Evolutionary conservation across 331 rosid species (phyloP).

Genomic region (Malus hybrid): DNA sequence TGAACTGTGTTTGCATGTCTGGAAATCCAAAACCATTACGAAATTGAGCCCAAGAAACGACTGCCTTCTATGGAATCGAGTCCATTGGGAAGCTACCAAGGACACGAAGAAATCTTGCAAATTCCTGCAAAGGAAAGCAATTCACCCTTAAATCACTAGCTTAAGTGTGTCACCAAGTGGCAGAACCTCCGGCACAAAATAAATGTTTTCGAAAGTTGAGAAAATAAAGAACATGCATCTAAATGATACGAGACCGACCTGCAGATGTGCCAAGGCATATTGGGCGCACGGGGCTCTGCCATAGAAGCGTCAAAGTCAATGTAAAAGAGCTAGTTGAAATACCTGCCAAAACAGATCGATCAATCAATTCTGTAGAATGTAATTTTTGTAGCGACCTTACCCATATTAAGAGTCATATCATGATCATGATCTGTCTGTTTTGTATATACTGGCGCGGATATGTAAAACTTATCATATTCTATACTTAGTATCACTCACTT

Average conservation of each 20-base stretch:
- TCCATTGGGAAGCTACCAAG: slow-evolving; percentile 71
- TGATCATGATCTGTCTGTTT: background rate
- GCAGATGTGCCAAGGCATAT: slow-evolving; percentile 67
- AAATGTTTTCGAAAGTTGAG: background rate
- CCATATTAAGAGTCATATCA: background rate
- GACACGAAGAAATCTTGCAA: slow-evolving; percentile 67
- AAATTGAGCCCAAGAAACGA: slow-evolving; percentile 1
- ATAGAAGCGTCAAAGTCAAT: slow-evolving; percentile 89
- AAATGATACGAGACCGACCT: slow-evolving; percentile 41
- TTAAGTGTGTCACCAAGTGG: background rate
- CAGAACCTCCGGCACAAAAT: background rate
- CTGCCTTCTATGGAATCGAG: slow-evolving; percentile 18
- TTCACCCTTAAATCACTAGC: background rate
- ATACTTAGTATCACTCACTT: slow-evolving; percentile 22
- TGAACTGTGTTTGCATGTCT: background rate
- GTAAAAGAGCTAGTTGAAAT: slow-evolving; percentile 84
- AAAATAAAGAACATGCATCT: background rate
- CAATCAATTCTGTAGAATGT: background rate
- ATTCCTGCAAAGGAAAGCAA: slow-evolving; percentile 45
- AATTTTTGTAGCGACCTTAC: background rate
- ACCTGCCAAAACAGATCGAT: slow-evolving; percentile 40
- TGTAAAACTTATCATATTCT: background rate
- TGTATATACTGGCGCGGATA: background rate
- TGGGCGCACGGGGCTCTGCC: slow-evolving; percentile 83
- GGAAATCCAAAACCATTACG: background rate